Conservation (phyloP, 2,329 filamentous ascomycete genomes). For the Exophiala sideris region DNA sequence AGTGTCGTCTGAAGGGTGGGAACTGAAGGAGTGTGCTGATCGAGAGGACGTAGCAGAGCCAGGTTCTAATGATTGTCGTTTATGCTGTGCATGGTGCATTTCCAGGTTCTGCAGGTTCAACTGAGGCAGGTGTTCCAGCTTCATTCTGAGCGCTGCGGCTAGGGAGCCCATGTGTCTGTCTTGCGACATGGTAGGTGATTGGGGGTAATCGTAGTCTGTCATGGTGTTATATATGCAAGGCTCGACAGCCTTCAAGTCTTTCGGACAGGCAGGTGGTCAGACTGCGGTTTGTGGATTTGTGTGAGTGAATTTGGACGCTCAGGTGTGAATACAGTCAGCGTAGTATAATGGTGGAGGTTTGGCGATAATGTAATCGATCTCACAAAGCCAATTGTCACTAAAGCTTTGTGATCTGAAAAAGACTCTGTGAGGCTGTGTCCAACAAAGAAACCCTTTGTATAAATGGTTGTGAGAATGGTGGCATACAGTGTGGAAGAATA, state of each 20-base stretch:
- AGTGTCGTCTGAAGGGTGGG: slow-evolving; percentile 25
- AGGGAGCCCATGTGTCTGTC: slow-evolving; percentile 26
- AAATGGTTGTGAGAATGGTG: slow-evolving; percentile 2
- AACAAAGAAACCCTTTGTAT: background rate
- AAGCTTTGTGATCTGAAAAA: background rate
- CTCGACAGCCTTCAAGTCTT: background rate
- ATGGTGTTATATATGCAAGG: slow-evolving; percentile 7
- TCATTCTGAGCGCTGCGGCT: slow-evolving; percentile 26
- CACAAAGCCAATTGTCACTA: background rate
- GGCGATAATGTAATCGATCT: background rate
- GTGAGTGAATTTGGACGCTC: background rate
- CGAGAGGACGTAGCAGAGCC: slow-evolving; percentile 25
- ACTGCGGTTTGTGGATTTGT: background rate
- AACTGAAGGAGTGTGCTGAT: slow-evolving; percentile 25
- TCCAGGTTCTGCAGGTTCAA: slow-evolving; percentile 22
- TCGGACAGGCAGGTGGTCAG: background rate
- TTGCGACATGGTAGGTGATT: slow-evolving; percentile 22
- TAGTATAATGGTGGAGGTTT: background rate
- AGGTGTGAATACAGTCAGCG: slow-evolving; percentile 19
- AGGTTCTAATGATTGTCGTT: slow-evolving; percentile 17
- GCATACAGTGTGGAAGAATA: background rate
- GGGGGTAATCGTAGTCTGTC: slow-evolving; percentile 21
- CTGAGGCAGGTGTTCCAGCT: slow-evolving; percentile 24
- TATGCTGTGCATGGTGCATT: slow-evolving; percentile 13
- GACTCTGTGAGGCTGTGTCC: background rate